Conservation (phyloP, 352 stramenopile genomes). For the Globisporangium polare region DNA sequence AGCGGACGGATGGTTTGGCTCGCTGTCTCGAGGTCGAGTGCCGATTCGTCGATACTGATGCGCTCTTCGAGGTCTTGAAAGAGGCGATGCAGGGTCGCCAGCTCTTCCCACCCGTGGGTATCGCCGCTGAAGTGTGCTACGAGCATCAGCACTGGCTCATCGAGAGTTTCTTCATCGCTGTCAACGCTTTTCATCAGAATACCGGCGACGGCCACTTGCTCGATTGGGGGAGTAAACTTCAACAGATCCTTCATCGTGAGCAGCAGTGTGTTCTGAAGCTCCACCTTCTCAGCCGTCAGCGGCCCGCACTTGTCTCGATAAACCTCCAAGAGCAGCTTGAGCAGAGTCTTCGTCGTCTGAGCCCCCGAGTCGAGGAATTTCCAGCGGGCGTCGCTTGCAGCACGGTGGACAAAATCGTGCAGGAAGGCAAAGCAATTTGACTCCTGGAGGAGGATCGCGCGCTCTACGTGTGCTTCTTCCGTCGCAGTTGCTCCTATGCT, state of each 20-base stretch:
- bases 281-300: background rate
- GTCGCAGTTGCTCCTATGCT: background rate
- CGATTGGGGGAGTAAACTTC: background rate
- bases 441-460: background rate
- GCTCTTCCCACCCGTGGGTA: background rate
- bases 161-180: background rate
- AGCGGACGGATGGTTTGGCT: constrained; percentile 18
- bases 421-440: constrained; percentile 10
- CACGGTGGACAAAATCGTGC: constrained; percentile 5
- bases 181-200: background rate
- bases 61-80: background rate
- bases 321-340: constrained; percentile 6
- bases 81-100: background rate
- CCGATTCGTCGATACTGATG: background rate
- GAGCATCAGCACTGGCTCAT: constrained; percentile 7
- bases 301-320: background rate
- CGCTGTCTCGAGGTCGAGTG: background rate
- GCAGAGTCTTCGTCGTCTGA: constrained; percentile 5
- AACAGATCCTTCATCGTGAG: constrained; percentile 28
- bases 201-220: background rate
- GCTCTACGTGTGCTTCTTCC: background rate
- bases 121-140: background rate
- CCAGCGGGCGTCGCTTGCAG: background rate
- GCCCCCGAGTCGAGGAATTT: background rate
- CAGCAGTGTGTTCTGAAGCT: constrained; percentile 26